These are phyloP conservation scores for Thelonectria discophora DNA, from an alignment of 2,329 filamentous ascomycete genomes.

Conservation along the genomic window DNA sequence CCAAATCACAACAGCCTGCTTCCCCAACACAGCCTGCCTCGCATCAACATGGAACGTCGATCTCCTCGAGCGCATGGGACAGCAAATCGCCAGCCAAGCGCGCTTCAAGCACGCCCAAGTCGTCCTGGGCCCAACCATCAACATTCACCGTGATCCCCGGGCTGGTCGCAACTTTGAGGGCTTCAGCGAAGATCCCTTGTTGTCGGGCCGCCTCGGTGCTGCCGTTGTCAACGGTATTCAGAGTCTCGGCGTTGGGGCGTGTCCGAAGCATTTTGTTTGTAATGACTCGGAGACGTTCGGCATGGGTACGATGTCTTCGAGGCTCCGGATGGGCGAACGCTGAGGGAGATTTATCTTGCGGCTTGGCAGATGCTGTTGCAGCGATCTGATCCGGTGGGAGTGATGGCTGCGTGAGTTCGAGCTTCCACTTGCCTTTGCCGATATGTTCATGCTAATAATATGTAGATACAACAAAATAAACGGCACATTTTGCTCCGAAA, in stretches of 20 bases:
- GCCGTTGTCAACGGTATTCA: slow-evolving; percentile 30
- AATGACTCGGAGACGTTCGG: slow-evolving; percentile 29
- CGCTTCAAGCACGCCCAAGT: slow-evolving; percentile 23
- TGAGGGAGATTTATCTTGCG: slow-evolving; percentile 32
- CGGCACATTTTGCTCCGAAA: slow-evolving; percentile 22
- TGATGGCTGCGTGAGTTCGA: slow-evolving; percentile 33
- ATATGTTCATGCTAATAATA: too few relatives aligned
- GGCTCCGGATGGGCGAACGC: slow-evolving; percentile 1
- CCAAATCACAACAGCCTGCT: slow-evolving; percentile 20
- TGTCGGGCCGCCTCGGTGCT: slow-evolving; percentile 29
- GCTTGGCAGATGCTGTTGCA: slow-evolving; percentile 29
- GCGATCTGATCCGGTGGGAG: slow-evolving; percentile 16
- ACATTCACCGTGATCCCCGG: slow-evolving; percentile 27
- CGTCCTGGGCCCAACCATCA: slow-evolving; percentile 28
- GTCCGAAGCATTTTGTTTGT: slow-evolving; percentile 30
- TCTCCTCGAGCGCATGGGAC: slow-evolving; percentile 12
- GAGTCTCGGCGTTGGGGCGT: slow-evolving; percentile 18
- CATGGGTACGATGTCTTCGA: slow-evolving; percentile 30
- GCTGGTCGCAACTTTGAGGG: slow-evolving; percentile 34
- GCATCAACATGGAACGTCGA: slow-evolving; percentile 26
- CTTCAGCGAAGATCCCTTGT: slow-evolving; percentile 30
- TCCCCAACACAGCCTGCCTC: slow-evolving; percentile 21
- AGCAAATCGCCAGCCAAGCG: slow-evolving; percentile 18
- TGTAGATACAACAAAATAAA: slow-evolving; percentile 33
- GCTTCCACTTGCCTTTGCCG: neutral